Conservation (phyloP, 495 filamentous ascomycete genomes). For the Podospora pseudocomata region DNA sequence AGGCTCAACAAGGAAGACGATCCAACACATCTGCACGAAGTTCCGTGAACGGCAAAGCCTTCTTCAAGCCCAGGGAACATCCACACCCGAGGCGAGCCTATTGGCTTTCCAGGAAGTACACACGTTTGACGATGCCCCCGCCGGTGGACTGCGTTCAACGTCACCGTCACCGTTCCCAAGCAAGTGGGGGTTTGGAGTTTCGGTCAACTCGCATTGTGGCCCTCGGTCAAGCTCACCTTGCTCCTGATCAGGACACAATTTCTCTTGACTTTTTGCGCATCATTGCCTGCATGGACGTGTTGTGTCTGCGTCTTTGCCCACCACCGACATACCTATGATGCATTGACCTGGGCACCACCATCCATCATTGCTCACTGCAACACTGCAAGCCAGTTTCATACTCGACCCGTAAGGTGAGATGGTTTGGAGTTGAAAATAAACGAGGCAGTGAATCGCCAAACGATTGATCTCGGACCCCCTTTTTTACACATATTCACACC, state of each 20-base stretch:
- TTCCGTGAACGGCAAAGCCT: conserved; percentile 14
- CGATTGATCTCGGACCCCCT: not conserved
- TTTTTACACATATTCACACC: not conserved
- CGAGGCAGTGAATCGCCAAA: not conserved
- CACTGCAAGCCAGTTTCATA: not conserved
- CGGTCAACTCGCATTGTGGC: not conserved
- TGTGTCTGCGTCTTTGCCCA: not conserved
- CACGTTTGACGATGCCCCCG: not conserved
- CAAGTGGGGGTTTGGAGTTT: not conserved
- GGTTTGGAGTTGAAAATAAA: not conserved
- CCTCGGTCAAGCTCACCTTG: not conserved
- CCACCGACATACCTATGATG: not conserved
- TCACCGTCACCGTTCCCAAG: not conserved
- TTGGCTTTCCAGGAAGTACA: conserved; percentile 11
- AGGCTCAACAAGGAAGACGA: conserved; percentile 12
- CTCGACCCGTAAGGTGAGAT: not conserved
- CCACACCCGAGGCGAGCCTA: conserved; percentile 14
- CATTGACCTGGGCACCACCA: not conserved
- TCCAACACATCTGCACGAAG: conserved; percentile 11
- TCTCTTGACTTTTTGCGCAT: not conserved
- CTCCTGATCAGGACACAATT: not conserved
- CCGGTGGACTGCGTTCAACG: not conserved
- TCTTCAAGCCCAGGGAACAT: conserved; percentile 1
- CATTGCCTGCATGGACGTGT: not conserved
- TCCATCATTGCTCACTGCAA: not conserved